Evolutionary conservation across 139 green algal species (phyloP).

Genomic region (Desmodesmus armatus): DNA sequence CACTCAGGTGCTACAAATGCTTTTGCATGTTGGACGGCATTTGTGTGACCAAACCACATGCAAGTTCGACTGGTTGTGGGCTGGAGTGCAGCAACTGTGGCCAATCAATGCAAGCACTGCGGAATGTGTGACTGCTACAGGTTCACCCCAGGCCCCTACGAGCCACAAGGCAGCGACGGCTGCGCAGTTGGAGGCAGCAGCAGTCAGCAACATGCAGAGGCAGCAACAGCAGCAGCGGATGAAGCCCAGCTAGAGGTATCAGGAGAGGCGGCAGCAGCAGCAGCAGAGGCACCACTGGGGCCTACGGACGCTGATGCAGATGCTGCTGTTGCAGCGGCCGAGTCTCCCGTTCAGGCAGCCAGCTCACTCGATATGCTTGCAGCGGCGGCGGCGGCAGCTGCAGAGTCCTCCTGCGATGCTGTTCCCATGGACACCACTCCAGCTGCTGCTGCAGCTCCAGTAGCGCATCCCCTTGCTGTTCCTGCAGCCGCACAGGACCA

Average conservation of each 20-base stretch:
- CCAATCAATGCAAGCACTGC: too few species aligned
- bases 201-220: neutral
- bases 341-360: too few species aligned
- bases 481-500: neutral
- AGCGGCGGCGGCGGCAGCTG: slow-evolving; percentile 3
- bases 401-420: too few species aligned
- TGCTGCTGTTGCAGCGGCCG: slow-evolving; percentile 6
- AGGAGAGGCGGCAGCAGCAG: neutral
- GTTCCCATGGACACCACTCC: too few species aligned
- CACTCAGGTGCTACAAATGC: neutral
- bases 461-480: too few species aligned
- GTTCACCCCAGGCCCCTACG: slow-evolving; percentile 10
- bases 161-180: slow-evolving; percentile 5
- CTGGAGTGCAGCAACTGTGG: too few species aligned
- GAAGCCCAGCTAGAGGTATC: neutral
- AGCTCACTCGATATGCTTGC: neutral
- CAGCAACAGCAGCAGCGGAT: slow-evolving; percentile 8
- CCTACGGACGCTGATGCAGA: neutral
- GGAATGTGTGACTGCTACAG: too few species aligned
- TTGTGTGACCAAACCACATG: too few species aligned
- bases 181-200: slow-evolving; percentile 1
- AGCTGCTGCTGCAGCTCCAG: neutral
- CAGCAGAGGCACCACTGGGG: neutral
- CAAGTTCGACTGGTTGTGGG: too few species aligned
- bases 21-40: too few species aligned